Evolutionary conservation across 2,329 filamentous ascomycete genomes (phyloP), one percentile per base, ranked within the genome.

Genomic region (Penicillium griseofulvum): DNA sequence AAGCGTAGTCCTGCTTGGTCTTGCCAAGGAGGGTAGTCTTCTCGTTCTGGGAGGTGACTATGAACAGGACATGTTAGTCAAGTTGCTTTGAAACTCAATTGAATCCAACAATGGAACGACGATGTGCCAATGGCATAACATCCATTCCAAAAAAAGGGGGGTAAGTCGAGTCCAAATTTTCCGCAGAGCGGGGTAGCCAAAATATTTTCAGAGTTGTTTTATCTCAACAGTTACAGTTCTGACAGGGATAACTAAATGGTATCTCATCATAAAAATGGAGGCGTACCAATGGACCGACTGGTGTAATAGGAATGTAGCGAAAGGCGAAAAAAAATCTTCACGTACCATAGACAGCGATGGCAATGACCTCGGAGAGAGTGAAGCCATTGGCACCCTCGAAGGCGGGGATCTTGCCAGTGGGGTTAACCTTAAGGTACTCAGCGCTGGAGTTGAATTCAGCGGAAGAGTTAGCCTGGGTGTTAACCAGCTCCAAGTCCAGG

Each of bases 1-100:
- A 92, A 70, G 94, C 94, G 79, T 97, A 93, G 87, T 99, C 94
- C 84, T 99, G 93, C 89, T 99, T 99, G 81, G 92, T 99, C 88
- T 97, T 97, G 75, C 94, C 94, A 70, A 99, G 87, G 66, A 99
- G 91, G 68, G 91, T 95, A 71, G 94, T 99, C 89, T 97, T 97
- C 88, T 97, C 94, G 79, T 99, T 99, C 83, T 99, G 94, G 69
- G 94, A 97, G 71, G 94, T 91, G 76, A 99, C 94, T 97, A 57
- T 51, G 56, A 48, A 48, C 57, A 65, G 57, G 58, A 55, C 49
- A 34, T 22, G 64, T 72, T 64, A 71, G 68, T 62, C 33, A 44
- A 57, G 54, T 44, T 54, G 52, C 54, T 45, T 50, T 54, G 36
- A 54, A 38, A 56, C 28, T 34, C 33, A 19, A 17, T 50, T 46